Evolutionary conservation across 257 asterid genomes (phyloP).

Genomic region (Ajuga chamaepitys): DNA sequence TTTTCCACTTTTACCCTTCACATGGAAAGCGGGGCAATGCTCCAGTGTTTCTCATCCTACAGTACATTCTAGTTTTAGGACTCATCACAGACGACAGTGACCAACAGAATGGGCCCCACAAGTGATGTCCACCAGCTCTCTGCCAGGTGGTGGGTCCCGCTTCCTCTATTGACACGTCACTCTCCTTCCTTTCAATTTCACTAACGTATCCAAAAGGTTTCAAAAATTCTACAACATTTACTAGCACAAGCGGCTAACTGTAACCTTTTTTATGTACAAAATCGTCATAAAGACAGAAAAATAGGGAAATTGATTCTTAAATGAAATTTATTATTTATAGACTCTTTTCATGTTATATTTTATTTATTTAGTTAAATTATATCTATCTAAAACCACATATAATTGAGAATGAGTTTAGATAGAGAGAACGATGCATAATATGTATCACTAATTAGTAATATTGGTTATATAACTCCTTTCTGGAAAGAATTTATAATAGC

Average conservation of each 20-base stretch:
- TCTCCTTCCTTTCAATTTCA: conserved; percentile 24
- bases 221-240: not conserved
- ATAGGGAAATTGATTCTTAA: too few species aligned
- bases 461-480: too few species aligned
- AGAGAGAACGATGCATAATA: too few species aligned
- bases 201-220: conserved; percentile 12
- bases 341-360: not conserved
- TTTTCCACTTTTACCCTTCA: conserved; percentile 13
- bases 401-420: too few species aligned
- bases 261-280: too few species aligned
- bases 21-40: not conserved
- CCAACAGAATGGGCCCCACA: conserved; percentile 27
- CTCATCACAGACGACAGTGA: conserved; percentile 18
- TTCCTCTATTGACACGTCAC: conserved; percentile 21
- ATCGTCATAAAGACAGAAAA: too few species aligned
- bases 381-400: too few species aligned
- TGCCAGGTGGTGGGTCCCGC: conserved; percentile 33
- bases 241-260: too few species aligned
- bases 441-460: too few species aligned
- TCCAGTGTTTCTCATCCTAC: conserved; percentile 20
- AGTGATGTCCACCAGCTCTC: conserved; percentile 25
- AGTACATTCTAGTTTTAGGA: conserved; percentile 19
- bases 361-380: too few species aligned
- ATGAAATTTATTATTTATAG: not conserved
- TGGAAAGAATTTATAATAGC: too few species aligned